A percentile compares a stretch with the other conserved stretches of the same genome.
phyloP scores from a whole-genome alignment of 2,329 filamentous ascomycete genomes.

The Westerdykella ornata region DNA sequence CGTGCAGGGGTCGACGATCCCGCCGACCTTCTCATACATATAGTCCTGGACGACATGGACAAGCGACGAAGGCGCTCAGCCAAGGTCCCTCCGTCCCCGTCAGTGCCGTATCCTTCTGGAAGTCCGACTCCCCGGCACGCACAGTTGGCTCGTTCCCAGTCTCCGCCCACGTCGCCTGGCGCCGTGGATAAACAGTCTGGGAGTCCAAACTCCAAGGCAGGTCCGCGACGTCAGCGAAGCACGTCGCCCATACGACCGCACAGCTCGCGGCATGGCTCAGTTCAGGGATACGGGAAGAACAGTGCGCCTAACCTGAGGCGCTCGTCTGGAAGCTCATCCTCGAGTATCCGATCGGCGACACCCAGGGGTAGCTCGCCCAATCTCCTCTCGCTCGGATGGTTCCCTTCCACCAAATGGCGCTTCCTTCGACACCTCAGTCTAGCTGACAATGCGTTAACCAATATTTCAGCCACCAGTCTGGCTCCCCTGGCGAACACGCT shows the following conservation, averaged over 20 bases:
- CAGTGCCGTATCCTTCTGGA: constrained; percentile 57
- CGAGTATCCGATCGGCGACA: constrained; percentile 54
- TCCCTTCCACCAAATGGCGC: constrained; percentile 87
- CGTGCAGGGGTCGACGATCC: constrained; percentile 84
- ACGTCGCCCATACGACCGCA: constrained; percentile 72
- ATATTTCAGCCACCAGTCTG: constrained; percentile 67
- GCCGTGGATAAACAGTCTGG: constrained; percentile 41
- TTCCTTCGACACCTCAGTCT: constrained; percentile 88
- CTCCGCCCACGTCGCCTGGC: constrained; percentile 44
- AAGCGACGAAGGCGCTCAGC: constrained; percentile 81
- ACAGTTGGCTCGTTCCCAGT: constrained; percentile 63
- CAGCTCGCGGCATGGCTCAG: constrained; percentile 65
- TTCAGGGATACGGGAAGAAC: constrained; percentile 57
- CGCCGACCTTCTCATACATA: constrained; percentile 80
- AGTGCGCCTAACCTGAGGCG: constrained; percentile 69
- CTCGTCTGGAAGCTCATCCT: constrained; percentile 91
- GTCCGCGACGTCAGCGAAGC: constrained; percentile 55
- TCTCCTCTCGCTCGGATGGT: constrained; percentile 60
- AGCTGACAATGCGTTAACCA: constrained; percentile 83
- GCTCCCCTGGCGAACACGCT: constrained; percentile 78
- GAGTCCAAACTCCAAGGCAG: constrained; percentile 41
- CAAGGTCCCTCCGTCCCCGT: constrained; percentile 75
- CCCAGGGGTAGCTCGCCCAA: constrained; percentile 68
- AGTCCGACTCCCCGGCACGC: constrained; percentile 59
- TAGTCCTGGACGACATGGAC: constrained; percentile 95